These are phyloP conservation scores for Fusarium haematococcum DNA, from an alignment of 2,329 filamentous ascomycete species.

Conservation along the genomic window DNA sequence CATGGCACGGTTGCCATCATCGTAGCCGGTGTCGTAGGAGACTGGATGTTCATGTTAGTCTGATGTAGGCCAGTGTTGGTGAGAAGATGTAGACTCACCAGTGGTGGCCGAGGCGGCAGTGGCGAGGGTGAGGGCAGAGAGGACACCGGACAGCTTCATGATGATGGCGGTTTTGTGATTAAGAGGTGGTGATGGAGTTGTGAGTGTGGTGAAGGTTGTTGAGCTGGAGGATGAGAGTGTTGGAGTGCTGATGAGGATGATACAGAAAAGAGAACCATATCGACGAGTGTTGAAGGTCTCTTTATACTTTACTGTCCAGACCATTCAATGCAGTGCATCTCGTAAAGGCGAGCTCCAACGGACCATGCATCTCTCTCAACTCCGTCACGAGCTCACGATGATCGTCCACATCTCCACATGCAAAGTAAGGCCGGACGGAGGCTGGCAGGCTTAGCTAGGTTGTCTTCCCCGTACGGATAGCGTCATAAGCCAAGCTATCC, in stretches of 20 bases:
- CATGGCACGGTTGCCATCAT: constrained; percentile 67
- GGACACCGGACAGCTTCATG: constrained; percentile 58
- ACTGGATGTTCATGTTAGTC: constrained; percentile 56
- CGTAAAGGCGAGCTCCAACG: constrained; percentile 23
- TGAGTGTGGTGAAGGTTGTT: constrained; percentile 11
- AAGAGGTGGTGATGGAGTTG: constrained; percentile 14
- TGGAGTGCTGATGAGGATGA: constrained; percentile 19
- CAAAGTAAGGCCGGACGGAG: constrained; percentile 14
- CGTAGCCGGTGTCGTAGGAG: constrained; percentile 80
- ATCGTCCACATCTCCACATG: constrained; percentile 34
- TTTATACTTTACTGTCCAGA: constrained; percentile 34
- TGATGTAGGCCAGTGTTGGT: background rate
- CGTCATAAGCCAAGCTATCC: constrained; percentile 21
- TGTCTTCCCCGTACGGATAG: constrained; percentile 11
- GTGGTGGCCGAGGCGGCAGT: constrained; percentile 52
- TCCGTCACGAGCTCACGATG: constrained; percentile 33
- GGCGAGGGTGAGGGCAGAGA: constrained; percentile 54
- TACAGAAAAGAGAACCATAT: constrained; percentile 17
- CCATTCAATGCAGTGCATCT: constrained; percentile 2
- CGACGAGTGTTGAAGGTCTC: constrained; percentile 21
- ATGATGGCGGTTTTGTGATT: constrained; percentile 43
- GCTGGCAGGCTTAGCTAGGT: constrained; percentile 11
- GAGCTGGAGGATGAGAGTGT: constrained; percentile 17
- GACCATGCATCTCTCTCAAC: constrained; percentile 25
- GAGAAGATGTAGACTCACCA: constrained; percentile 38